phyloP scores from a whole-genome alignment of 2,329 filamentous ascomycete species.

The Stromatinia cepivora region DNA sequence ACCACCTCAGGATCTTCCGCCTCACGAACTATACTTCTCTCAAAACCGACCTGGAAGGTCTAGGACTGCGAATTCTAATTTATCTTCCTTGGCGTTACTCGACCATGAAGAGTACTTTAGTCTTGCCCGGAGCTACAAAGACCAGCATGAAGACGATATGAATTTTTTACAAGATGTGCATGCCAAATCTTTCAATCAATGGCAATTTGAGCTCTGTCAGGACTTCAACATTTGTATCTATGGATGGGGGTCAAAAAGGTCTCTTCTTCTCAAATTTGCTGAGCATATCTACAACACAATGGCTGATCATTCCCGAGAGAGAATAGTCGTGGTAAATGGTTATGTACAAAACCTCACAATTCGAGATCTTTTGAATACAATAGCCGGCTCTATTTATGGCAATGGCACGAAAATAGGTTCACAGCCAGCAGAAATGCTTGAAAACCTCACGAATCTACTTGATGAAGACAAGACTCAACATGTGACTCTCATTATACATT shows the following conservation, averaged over 20 bases:
- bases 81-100: slow-evolving; percentile 72
- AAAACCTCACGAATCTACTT: slow-evolving; percentile 64
- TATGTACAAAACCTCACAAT: slow-evolving; percentile 68
- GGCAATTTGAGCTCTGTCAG: slow-evolving; percentile 85
- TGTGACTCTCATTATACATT: slow-evolving; percentile 77
- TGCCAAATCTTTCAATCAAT: slow-evolving; percentile 80
- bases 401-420: slow-evolving; percentile 46
- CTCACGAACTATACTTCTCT: slow-evolving; percentile 91
- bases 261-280: slow-evolving; percentile 73
- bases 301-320: slow-evolving; percentile 42
- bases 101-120: slow-evolving; percentile 92
- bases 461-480: slow-evolving; percentile 47
- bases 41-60: slow-evolving; percentile 80
- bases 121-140: slow-evolving; percentile 58
- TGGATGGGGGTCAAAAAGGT: slow-evolving; percentile 86
- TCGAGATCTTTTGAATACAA: slow-evolving; percentile 67
- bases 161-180: slow-evolving; percentile 74
- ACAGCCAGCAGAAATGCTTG: slow-evolving; percentile 65
- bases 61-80: slow-evolving; percentile 84
- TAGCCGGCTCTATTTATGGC: slow-evolving; percentile 62
- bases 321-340: slow-evolving; percentile 84
- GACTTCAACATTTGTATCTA: slow-evolving; percentile 89
- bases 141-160: slow-evolving; percentile 70
- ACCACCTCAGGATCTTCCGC: slow-evolving; percentile 71
- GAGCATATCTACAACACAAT: slow-evolving; percentile 59